Conservation (phyloP, 495 filamentous ascomycete genomes). For the Penicillium mononematosum region DNA sequence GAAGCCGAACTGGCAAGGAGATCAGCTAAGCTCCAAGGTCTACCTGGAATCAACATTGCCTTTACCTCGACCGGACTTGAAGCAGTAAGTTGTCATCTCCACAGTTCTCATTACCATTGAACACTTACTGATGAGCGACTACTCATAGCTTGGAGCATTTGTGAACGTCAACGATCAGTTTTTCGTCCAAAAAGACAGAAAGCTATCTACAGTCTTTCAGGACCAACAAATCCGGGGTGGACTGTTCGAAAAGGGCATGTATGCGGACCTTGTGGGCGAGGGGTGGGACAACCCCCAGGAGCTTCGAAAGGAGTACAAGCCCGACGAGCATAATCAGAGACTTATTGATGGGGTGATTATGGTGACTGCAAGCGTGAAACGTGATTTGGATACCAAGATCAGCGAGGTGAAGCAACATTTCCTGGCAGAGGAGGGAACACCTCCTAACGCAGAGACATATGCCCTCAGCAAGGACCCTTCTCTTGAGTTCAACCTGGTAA, state of each 20-base stretch:
- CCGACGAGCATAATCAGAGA: background rate
- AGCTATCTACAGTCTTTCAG: conserved; percentile 4
- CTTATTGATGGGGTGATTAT: conserved; percentile 17
- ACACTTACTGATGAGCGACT: background rate
- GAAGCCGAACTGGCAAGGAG: background rate
- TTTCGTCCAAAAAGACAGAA: conserved; percentile 1
- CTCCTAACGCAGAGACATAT: conserved; percentile 11
- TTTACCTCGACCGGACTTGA: conserved; percentile 14
- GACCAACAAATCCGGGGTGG: conserved; percentile 7
- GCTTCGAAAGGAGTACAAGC: conserved; percentile 6
- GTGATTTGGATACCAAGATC: conserved; percentile 4
- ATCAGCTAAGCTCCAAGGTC: conserved; percentile 5
- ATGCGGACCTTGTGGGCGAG: conserved; percentile 7
- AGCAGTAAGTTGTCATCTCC: conserved; percentile 3
- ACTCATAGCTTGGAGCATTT: conserved; percentile 5
- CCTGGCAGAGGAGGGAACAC: conserved; percentile 12
- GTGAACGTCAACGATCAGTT: background rate
- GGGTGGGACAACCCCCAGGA: conserved; percentile 13
- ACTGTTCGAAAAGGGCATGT: conserved; percentile 14
- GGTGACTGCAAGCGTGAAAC: conserved; percentile 8
- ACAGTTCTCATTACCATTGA: too few relatives aligned
- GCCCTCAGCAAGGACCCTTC: conserved; percentile 2
- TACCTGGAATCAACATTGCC: conserved; percentile 15
- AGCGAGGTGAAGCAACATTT: conserved; percentile 16
- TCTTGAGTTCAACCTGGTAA: background rate